Evolutionary conservation across 352 stramenopile genomes (phyloP), one percentile per base, ranked within the genome.

Genomic region (Pythium myriotylum): DNA sequence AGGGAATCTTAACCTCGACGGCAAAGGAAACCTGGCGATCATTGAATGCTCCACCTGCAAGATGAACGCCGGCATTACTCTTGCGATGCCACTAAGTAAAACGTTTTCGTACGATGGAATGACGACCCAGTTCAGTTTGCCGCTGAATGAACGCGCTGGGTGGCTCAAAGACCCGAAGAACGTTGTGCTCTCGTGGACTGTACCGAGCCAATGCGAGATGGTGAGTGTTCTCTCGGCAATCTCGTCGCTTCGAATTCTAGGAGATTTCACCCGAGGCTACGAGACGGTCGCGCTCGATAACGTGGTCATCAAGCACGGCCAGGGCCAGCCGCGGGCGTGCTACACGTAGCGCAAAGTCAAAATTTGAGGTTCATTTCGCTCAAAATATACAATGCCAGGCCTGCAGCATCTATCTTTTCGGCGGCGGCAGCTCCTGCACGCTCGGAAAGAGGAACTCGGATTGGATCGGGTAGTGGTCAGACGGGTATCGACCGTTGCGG

Each of bases 101-200:
- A 76, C 86, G 27, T 92, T 92, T 45, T 75, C 75, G 26, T 98
- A 96, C 59, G 81, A 89, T 54, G 91, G 90, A 6, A 69, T 74
- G 17, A 88, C 83, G 20, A 95, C 82, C 37, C 79, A 90, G 53
- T 97, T 96, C 64, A 74, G 69, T 3, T 40, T 98, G 16, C 76
- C 76, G 5, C 79, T 98, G 17, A 78, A 79, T 19, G 89, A 97
- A 62, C 74, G 78, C 39, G 71, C 73, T n/a, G 89, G 89, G 4
- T 98, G 92, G 92, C 20, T 94, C 10, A 95, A 94, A 54, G 88
- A 97, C 64, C 92, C 90, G 9, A 93, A 96, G 60, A 98, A 98
- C 61, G 81, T 89, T 43, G 70, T 97, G 41, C 64, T 85, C 13
- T 49, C 71, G 20, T 97, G 91, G 88, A 68, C 57, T 3, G 17